Conservation (phyloP, 345 rosid genomes). For the Eucalyptus cloeziana region DNA sequence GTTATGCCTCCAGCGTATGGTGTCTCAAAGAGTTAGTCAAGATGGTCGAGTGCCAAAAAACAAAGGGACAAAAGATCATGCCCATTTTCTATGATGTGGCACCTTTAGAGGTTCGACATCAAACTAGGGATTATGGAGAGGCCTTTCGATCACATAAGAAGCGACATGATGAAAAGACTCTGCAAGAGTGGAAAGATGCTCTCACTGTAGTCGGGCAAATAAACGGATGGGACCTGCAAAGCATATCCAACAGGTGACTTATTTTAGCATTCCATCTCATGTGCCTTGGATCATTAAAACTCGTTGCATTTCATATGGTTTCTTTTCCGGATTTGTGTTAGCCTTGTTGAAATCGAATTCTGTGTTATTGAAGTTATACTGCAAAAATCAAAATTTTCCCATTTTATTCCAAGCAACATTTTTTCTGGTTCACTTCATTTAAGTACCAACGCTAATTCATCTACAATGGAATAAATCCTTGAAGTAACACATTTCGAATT, state of each 20-base stretch:
- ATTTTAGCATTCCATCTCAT: too few relatives aligned
- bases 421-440: too few relatives aligned
- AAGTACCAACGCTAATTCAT: too few relatives aligned
- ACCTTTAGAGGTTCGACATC: background rate
- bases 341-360: too few relatives aligned
- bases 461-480: too few relatives aligned
- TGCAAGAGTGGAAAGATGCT: fast-evolving
- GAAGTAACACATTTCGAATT: fast-evolving
- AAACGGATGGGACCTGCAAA: background rate
- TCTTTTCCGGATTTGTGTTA: too few relatives aligned
- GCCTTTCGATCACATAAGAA: fast-evolving
- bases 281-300: too few relatives aligned
- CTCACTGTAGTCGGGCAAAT: fast-evolving
- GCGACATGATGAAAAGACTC: background rate
- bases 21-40: background rate
- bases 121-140: background rate
- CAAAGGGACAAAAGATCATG: background rate
- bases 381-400: too few relatives aligned
- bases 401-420: too few relatives aligned
- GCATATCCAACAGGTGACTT: too few relatives aligned
- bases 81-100: background rate
- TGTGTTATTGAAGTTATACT: too few relatives aligned
- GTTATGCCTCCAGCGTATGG: background rate
- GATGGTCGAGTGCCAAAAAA: background rate
- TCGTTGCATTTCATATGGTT: too few relatives aligned